phyloP scores from a whole-genome alignment of 78 protist genomes.

The Dictyostelium intermedium region DNA sequence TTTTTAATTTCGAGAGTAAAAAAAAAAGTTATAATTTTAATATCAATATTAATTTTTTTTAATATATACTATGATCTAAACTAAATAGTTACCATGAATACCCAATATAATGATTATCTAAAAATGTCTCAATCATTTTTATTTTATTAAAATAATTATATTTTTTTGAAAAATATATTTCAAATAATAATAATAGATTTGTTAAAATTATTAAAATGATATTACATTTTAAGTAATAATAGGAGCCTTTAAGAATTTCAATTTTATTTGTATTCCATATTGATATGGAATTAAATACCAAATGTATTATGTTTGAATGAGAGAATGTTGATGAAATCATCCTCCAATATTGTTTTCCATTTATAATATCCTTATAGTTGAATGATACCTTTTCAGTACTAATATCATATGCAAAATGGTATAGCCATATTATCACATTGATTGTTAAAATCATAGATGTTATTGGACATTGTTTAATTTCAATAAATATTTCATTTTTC shows the following conservation, averaged over 20 bases:
- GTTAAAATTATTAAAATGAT: background rate
- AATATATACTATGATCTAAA: background rate
- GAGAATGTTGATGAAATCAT: background rate
- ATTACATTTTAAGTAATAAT: background rate
- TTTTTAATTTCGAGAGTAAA: too few relatives aligned
- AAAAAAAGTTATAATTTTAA: too few relatives aligned
- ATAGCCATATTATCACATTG: background rate
- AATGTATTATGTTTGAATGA: conserved; percentile 6
- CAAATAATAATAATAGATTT: background rate
- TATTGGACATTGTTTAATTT: background rate
- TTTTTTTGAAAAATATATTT: background rate
- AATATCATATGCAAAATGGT: background rate
- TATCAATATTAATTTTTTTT: background rate
- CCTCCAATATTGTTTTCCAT: background rate
- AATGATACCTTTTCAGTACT: background rate
- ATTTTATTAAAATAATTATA: background rate
- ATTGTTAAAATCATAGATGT: background rate
- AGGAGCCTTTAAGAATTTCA: background rate
- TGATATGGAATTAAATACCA: background rate
- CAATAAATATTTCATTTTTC: background rate
- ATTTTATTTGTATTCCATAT: conserved; percentile 9
- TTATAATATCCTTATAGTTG: background rate
- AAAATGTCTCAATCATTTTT: background rate
- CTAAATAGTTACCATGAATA: background rate
- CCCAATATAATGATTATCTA: background rate